Conservation (phyloP, 495 filamentous ascomycete genomes). For the Xylaria scruposa region DNA sequence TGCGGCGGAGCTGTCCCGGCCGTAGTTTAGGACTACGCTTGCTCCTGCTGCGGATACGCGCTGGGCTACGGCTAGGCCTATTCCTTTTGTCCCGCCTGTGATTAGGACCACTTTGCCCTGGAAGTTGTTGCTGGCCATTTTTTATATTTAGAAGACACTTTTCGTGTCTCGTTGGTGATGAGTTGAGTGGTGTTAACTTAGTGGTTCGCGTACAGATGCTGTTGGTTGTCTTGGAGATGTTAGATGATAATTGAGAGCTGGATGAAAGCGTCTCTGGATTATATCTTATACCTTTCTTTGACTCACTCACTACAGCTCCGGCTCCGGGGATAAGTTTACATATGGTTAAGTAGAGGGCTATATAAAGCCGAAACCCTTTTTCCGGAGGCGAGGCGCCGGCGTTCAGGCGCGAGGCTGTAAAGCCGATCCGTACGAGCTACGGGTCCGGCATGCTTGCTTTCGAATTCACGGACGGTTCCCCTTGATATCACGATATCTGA, state of each 20-base stretch:
- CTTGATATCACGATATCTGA: background rate
- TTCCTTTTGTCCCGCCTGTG: slow-evolving; percentile 72
- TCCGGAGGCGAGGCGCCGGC: slow-evolving; percentile 2
- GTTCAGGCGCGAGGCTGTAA: background rate
- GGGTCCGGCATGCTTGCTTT: background rate
- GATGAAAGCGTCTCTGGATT: too few relatives aligned
- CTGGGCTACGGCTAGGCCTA: slow-evolving; percentile 64
- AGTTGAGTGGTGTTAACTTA: background rate
- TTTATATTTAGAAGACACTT: background rate
- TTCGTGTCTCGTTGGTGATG: too few relatives aligned
- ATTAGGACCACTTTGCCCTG: slow-evolving; percentile 65
- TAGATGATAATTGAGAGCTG: background rate
- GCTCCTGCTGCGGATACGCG: slow-evolving; percentile 62
- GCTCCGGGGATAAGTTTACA: background rate
- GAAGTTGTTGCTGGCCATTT: slow-evolving; percentile 43
- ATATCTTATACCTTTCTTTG: background rate
- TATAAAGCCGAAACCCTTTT: background rate
- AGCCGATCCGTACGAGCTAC: background rate
- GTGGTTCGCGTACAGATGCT: background rate
- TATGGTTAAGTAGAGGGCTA: background rate
- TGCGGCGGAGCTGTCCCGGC: slow-evolving; percentile 57
- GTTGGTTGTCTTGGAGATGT: background rate
- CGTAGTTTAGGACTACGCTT: slow-evolving; percentile 68
- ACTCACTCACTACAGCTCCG: background rate
- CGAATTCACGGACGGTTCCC: background rate